Conservation (phyloP, 2,329 filamentous ascomycete genomes). For the Botryosphaeria dothidea region DNA sequence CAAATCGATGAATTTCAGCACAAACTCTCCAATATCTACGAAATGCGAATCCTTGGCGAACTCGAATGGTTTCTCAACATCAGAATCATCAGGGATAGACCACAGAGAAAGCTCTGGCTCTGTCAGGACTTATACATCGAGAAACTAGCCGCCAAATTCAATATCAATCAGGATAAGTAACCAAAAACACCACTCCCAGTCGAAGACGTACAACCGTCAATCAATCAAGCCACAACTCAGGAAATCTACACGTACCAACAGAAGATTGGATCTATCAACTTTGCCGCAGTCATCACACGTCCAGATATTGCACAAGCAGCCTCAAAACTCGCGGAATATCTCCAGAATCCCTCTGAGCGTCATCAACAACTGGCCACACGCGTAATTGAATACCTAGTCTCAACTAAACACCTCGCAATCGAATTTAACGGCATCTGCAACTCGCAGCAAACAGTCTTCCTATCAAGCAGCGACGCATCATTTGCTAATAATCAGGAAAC, state of each 20-base stretch:
- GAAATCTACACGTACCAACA: conserved; percentile 24
- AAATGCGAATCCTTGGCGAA: conserved; percentile 18
- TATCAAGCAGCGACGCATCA: conserved; percentile 21
- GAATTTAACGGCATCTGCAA: conserved; percentile 15
- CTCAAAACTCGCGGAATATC: conserved; percentile 22
- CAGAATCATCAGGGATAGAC: conserved; percentile 18
- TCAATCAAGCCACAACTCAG: background rate
- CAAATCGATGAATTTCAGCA: conserved; percentile 13
- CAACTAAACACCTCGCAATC: conserved; percentile 15
- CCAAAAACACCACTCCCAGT: conserved; percentile 3
- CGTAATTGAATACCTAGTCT: conserved; percentile 19
- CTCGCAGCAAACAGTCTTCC: conserved; percentile 19
- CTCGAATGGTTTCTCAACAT: conserved; percentile 21
- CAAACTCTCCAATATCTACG: conserved; percentile 10
- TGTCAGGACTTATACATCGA: too few relatives aligned
- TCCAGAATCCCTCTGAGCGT: conserved; percentile 23
- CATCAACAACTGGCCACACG: conserved; percentile 23
- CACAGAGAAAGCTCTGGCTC: conserved; percentile 18
- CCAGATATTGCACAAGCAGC: conserved; percentile 23
- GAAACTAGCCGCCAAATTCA: conserved; percentile 22
- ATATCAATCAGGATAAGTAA: conserved; percentile 3
- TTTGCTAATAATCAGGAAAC: conserved; percentile 24
- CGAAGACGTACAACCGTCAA: conserved; percentile 13
- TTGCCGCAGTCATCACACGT: conserved; percentile 19
- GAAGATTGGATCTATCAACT: conserved; percentile 25